phyloP scores from a whole-genome alignment of 2,329 filamentous ascomycete species.

The Calonectria naviculata region DNA sequence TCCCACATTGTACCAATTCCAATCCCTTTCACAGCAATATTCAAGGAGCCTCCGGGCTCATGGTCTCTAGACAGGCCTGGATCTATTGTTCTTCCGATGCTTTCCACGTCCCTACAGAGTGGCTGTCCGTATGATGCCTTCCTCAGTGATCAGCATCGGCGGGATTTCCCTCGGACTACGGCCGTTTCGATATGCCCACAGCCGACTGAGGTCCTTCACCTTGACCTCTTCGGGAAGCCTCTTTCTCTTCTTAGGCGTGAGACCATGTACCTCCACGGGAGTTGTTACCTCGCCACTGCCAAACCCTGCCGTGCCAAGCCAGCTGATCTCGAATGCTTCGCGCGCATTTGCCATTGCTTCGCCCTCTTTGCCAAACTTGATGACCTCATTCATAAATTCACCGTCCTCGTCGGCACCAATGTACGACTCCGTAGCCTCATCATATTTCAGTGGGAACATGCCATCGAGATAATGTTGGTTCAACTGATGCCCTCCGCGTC shows the following conservation, averaged over 20 bases:
- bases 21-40: not conserved
- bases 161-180: conserved; percentile 59
- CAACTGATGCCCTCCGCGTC: conserved; percentile 67
- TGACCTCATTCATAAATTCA: conserved; percentile 70
- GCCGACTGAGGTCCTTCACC: conserved; percentile 70
- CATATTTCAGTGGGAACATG: conserved; percentile 66
- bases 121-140: conserved; percentile 51
- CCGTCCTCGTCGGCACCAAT: conserved; percentile 59
- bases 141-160: conserved; percentile 48
- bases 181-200: conserved; percentile 74
- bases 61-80: not conserved
- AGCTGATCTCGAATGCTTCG: conserved; percentile 61
- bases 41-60: not conserved
- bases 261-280: conserved; percentile 53
- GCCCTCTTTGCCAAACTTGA: conserved; percentile 57
- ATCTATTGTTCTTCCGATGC: not conserved
- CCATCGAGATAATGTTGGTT: conserved; percentile 71
- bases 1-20: not conserved
- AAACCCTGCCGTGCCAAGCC: conserved; percentile 54
- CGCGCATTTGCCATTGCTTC: conserved; percentile 56
- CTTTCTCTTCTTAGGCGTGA: conserved; percentile 29
- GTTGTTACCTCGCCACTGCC: conserved; percentile 47
- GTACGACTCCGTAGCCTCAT: conserved; percentile 54
- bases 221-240: conserved; percentile 51
- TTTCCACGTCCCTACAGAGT: conserved; percentile 47